Conservation (phyloP, 73 alveolate species). For the Durusdinium trenchii region DNA sequence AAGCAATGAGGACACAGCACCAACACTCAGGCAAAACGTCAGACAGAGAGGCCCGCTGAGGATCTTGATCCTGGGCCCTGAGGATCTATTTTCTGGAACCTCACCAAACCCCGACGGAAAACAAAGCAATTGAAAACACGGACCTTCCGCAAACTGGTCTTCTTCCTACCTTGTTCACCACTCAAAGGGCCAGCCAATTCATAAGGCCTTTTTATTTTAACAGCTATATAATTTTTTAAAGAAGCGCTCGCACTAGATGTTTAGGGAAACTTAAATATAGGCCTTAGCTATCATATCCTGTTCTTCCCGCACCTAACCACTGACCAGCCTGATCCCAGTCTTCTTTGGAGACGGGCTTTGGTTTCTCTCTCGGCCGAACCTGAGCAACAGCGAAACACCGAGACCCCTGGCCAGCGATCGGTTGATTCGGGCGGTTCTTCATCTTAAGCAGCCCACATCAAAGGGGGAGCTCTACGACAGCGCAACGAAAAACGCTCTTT, state of each 20-base stretch:
- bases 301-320: neutral
- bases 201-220: too few relatives aligned
- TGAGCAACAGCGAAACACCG: neutral
- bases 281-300: neutral
- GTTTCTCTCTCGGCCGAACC: slow-evolving; percentile 54
- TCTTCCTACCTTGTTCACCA: neutral
- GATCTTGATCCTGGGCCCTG: neutral
- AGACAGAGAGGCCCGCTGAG: too few relatives aligned
- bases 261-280: neutral
- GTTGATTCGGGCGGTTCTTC: neutral
- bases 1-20: too few relatives aligned
- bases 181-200: neutral
- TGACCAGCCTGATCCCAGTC: slow-evolving; percentile 71
- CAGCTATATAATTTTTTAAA: neutral
- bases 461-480: neutral
- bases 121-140: too few relatives aligned
- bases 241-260: neutral
- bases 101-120: neutral
- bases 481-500: neutral
- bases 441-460: neutral
- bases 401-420: neutral
- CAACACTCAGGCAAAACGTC: too few relatives aligned
- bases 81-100: neutral
- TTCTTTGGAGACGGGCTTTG: slow-evolving; percentile 44
- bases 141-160: too few relatives aligned